These are phyloP conservation scores for Teratosphaeria zuluensis DNA, from an alignment of 2,329 filamentous ascomycete genomes.

Conservation along the genomic window DNA sequence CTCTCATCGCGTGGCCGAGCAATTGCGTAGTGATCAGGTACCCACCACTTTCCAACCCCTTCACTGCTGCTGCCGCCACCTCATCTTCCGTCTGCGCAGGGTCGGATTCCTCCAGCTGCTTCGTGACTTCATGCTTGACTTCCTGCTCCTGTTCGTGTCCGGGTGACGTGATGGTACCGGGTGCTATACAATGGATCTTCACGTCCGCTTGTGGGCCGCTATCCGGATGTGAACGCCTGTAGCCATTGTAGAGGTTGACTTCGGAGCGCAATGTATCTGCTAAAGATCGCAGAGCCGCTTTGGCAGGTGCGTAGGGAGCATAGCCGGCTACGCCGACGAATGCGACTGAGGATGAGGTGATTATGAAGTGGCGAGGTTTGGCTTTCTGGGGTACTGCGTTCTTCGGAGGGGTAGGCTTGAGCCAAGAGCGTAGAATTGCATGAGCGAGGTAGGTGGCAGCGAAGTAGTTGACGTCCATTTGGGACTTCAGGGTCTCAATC, in stretches of 20 bases:
- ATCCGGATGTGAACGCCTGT: conserved; percentile 32
- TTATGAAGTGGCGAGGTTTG: conserved; percentile 67
- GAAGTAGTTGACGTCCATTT: conserved; percentile 93
- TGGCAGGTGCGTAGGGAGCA: conserved; percentile 70
- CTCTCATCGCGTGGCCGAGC: conserved; percentile 63
- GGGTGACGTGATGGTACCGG: conserved; percentile 70
- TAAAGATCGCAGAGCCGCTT: conserved; percentile 73
- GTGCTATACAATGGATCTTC: conserved; percentile 71
- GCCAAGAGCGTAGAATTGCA: conserved; percentile 66
- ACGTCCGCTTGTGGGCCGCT: conserved; percentile 53
- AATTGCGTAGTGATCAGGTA: conserved; percentile 70
- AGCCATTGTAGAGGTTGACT: conserved; percentile 71
- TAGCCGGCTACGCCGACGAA: conserved; percentile 77
- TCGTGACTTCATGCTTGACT: conserved; percentile 71
- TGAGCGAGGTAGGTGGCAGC: conserved; percentile 79
- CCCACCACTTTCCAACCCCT: conserved; percentile 68
- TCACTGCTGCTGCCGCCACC: conserved; percentile 61
- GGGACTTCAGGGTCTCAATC: conserved; percentile 54
- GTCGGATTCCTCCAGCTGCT: conserved; percentile 72
- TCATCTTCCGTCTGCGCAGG: conserved; percentile 66
- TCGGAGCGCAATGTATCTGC: conserved; percentile 79
- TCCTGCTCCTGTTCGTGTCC: conserved; percentile 67
- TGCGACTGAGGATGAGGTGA: conserved; percentile 69
- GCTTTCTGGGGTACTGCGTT: conserved; percentile 6
- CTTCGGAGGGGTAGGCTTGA: conserved; percentile 35